Base-by-base conservation (phyloP, 768 basidiomycete genomes). In the Tricholoma terreum region DNA sequence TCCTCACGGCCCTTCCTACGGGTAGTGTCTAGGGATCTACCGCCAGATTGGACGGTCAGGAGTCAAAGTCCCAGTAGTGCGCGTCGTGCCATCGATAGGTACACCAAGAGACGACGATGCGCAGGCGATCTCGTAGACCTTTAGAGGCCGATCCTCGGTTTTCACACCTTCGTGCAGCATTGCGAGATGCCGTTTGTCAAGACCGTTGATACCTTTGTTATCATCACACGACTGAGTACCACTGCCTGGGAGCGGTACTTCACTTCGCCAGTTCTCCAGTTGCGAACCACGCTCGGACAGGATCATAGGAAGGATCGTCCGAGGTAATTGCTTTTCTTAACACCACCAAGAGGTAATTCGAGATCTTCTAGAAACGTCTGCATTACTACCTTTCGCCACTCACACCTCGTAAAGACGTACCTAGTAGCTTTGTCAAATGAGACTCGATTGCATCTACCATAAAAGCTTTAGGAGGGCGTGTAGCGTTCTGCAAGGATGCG, bases 211-310 rank as follows among this genome's bases (percentile, higher is more conserved):
- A 5, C 51, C 51, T 19, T 52, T 52, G 34, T 52, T 52, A n/a
- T 52, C 51, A n/a, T 52, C 51, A 17, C 51, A 52, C 1, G 27
- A 38, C 3, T 30, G 15, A 24, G 33, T 52, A 14, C 51, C 51
- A 15, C 51, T 52, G 33, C 51, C 51, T 15, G 51, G 51, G 21
- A 52, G 33, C 36, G 51, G 51, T 12, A 52, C 51, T 38, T 52
- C 51, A 17, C 34, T 22, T 24, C 33, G 51, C 51, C 51, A 52
- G 31, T 52, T 52, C 33, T 52, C 51, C 12, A 52, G 33, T 27
- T 52, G 34, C 22, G 24, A 38, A 14, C 51, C 51, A 36, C 34
- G 34, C 33, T 52, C 34, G 34, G 15, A 21, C 8, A 52, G 51
- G 7, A 52, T 52, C 19, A 36, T 22, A 1, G 51, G 34, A 3